phyloP scores from a whole-genome alignment of 108 stramenopile genomes.

The Conticribra weissflogii region DNA sequence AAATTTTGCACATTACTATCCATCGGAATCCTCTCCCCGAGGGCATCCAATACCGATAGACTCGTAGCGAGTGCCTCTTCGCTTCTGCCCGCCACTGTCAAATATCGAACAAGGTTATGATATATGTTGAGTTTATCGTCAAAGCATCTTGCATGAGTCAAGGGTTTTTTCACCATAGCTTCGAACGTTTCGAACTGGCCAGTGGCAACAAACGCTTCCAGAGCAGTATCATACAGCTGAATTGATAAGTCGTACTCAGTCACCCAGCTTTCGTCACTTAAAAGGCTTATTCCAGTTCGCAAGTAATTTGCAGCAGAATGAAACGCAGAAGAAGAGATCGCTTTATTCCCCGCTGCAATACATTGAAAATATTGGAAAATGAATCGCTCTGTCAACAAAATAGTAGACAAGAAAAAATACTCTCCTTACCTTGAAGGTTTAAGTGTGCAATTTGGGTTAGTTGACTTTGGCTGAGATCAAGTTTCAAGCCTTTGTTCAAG shows the following conservation, averaged over 20 bases:
- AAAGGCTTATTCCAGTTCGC: conserved; percentile 39
- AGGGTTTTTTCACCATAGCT: neutral
- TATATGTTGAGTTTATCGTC: conserved; percentile 32
- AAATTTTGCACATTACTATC: neutral
- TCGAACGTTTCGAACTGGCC: conserved; percentile 22
- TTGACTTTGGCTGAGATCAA: conserved; percentile 19
- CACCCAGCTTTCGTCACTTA: conserved; percentile 53
- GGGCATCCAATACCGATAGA: conserved; percentile 11
- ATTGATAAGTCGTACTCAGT: conserved; percentile 57
- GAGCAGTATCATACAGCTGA: conserved; percentile 39
- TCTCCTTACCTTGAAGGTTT: conserved; percentile 37
- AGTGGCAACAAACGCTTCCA: conserved; percentile 32
- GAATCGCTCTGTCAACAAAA: too few species aligned
- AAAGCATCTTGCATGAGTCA: conserved; percentile 10
- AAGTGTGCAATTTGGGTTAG: conserved; percentile 38
- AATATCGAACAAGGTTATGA: conserved; percentile 13
- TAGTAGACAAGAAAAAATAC: neutral
- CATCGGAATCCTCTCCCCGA: conserved; percentile 30
- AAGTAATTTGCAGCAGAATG: conserved; percentile 47
- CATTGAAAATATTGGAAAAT: neutral
- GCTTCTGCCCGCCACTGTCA: conserved; percentile 9
- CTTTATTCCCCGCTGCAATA: conserved; percentile 41
- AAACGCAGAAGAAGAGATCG: conserved; percentile 46
- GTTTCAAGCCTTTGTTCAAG: conserved; percentile 30
- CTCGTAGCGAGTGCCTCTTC: conserved; percentile 24